Conservation (phyloP, 345 rosid genomes). For the Euclidium syriacum region DNA sequence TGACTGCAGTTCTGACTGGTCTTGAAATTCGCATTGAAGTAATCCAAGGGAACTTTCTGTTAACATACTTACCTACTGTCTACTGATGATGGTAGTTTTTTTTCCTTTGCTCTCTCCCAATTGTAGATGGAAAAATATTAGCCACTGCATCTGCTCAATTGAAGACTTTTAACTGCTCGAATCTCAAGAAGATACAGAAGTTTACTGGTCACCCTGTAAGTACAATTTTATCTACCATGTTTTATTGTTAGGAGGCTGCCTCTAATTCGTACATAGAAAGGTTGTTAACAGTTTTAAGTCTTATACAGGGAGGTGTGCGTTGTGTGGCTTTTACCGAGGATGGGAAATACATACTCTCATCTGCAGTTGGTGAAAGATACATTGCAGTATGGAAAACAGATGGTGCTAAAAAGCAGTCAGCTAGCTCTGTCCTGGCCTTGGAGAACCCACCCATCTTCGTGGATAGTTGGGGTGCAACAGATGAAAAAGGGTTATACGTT, state of each 20-base stretch:
- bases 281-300: not conserved
- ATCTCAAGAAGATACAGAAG: slow-evolving; percentile 77
- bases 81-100: slow-evolving; percentile 19
- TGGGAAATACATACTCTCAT: slow-evolving; percentile 75
- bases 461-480: slow-evolving; percentile 54
- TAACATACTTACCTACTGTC: slow-evolving; percentile 6
- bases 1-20: slow-evolving; percentile 1
- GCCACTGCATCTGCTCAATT: slow-evolving; percentile 83
- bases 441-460: slow-evolving; percentile 88
- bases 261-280: not conserved
- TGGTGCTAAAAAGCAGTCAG: slow-evolving; percentile 71
- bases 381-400: slow-evolving; percentile 72
- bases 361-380: slow-evolving; percentile 78
- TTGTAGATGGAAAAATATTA: slow-evolving; percentile 63
- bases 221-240: slow-evolving; percentile 3
- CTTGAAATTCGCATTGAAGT: not conserved
- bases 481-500: slow-evolving; percentile 47
- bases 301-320: slow-evolving; percentile 66
- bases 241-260: not conserved
- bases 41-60: not conserved
- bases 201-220: slow-evolving; percentile 96
- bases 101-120: not conserved
- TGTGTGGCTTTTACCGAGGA: slow-evolving; percentile 71
- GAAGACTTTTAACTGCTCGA: slow-evolving; percentile 59
- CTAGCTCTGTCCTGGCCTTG: slow-evolving; percentile 88